Evolutionary conservation across 2,329 filamentous ascomycete species (phyloP), one percentile per base, ranked within the genome.

Genomic region (Hortaea werneckii): DNA sequence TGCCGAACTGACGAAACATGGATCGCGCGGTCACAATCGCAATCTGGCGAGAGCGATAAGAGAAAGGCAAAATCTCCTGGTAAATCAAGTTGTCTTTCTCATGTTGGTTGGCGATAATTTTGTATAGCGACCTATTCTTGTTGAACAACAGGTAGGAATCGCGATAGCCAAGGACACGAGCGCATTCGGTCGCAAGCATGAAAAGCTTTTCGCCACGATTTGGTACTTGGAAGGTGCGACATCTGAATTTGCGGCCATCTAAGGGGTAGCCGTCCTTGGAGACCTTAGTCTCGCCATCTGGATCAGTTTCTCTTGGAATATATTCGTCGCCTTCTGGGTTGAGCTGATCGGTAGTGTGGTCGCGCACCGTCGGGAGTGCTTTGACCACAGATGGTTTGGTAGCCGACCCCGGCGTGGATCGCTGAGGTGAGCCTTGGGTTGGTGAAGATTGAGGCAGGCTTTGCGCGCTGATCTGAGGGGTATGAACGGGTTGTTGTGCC

Each of bases 71-170:
- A 47, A 96, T 94, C 60, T 96, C 92, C 69, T 96, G 89, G 52
- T 82, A 76, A 41, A 98, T 95, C 11, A 98, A 74, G 60, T 96
- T 88, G 65, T 98, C 92, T 73, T 98, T 98, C 65, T 98, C 92
- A 28, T 83, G 74, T 64, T 96, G 90, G 51, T 85, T 94, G 47
- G 90, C 90, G 58, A 98, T 98, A 61, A 98, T 98, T 69, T 98
- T 98, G 75, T 79, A 94, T 6, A 98, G 73, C 2, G 92, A 96
- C 54, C 90, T 78, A 66, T 98, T 96, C 71, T 96, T 95, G 76
- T 96, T 96, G 73, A 98, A 98, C 11, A 98, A 73, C 32, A 98
- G 75, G 65, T 98, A 98, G n/a, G 89, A 95, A 66, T 98, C 92
- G 50, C 92, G 79, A 65, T 98, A 98, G 40, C 88, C 86, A 20